Evolutionary conservation across 2,329 filamentous ascomycete species (phyloP), one percentile per base, ranked within the genome.

Genomic region (Apiospora koreana): DNA sequence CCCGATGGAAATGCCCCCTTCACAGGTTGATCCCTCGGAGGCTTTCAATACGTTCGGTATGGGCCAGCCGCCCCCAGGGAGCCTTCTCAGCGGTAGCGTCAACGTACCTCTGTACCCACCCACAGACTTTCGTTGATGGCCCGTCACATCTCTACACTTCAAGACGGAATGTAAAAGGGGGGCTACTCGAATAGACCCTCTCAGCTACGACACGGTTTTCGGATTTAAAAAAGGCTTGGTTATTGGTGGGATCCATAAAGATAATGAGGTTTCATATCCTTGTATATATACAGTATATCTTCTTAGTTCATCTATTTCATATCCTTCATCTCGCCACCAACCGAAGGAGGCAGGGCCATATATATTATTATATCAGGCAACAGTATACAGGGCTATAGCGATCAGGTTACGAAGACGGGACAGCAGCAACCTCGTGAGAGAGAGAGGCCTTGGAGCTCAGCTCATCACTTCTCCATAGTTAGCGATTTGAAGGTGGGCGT

Each of bases 41-140:
- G n/a, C 65, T 35, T 76, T 72, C 35, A 72, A 68, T 21, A 28
- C 71, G 3, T 77, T 75, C 31, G 74, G 68, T 1, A 66, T 76
- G 31, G 71, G 67, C 23, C 73, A 73, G 66, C 71, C 65, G 16
- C 66, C 70, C 3, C 58, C 72, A 42, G 73, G 68, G 7, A 71
- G 69, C 66, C 48, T 72, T 31, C 70, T 73, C 23, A 62, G 73
- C n/a, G 68, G 58, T 12, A 54, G 46, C 42, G 54, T 41, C 68
- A 72, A 73, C 41, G 58, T 74, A 18, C 70, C 71, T 41, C 68
- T 73, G 5, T 76, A 74, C 42, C 72, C 74, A 14, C 71, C 74
- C n/a, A 58, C 73, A 4, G 72, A 74, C n/a, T 76, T 73, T 67
- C 71, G 72, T 58, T 70, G 43, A 65, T 65, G 62, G 35, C 64